Evolutionary conservation across 2,329 filamentous ascomycete species (phyloP).

Genomic region (Anthostomella pinea): DNA sequence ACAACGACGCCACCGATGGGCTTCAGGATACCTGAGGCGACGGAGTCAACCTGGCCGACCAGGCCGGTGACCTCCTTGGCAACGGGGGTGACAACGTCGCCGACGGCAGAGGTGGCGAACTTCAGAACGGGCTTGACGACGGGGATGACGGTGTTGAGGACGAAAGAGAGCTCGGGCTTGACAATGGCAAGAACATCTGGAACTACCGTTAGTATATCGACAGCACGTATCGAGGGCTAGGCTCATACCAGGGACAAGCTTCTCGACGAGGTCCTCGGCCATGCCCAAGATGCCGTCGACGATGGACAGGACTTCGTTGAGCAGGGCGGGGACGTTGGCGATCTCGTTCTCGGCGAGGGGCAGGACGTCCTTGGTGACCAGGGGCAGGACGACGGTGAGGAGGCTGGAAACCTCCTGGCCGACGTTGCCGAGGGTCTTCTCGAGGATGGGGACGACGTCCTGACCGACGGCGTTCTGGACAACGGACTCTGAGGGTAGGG

Average conservation of each 20-base stretch:
- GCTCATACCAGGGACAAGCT: constrained; percentile 20
- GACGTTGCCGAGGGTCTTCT: constrained; percentile 22
- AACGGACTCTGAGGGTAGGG: constrained; percentile 9
- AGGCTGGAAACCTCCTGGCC: constrained; percentile 22
- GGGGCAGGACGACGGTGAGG: constrained; percentile 14
- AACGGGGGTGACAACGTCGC: constrained; percentile 13
- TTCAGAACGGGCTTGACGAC: constrained; percentile 24
- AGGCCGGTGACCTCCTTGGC: constrained; percentile 18
- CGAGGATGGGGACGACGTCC: constrained; percentile 20
- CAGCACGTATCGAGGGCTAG: constrained; percentile 1
- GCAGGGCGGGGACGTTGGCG: constrained; percentile 18
- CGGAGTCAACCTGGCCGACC: constrained; percentile 9
- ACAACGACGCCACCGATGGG: constrained; percentile 7
- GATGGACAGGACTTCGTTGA: constrained; percentile 21
- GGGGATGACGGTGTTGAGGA: constrained; percentile 20
- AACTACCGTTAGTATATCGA: constrained; percentile 12
- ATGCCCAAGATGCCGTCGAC: constrained; percentile 15
- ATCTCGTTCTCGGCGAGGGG: constrained; percentile 24
- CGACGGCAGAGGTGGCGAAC: constrained; percentile 21
- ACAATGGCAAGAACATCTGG: constrained; percentile 23
- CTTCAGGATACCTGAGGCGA: not conserved
- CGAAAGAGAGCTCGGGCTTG: constrained; percentile 28
- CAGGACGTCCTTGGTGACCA: constrained; percentile 16
- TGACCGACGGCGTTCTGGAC: constrained; percentile 4
- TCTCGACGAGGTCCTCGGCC: constrained; percentile 20